Conservation (phyloP, 192 early-diverging fungal genomes). For the Allomyces javanicus region DNA sequence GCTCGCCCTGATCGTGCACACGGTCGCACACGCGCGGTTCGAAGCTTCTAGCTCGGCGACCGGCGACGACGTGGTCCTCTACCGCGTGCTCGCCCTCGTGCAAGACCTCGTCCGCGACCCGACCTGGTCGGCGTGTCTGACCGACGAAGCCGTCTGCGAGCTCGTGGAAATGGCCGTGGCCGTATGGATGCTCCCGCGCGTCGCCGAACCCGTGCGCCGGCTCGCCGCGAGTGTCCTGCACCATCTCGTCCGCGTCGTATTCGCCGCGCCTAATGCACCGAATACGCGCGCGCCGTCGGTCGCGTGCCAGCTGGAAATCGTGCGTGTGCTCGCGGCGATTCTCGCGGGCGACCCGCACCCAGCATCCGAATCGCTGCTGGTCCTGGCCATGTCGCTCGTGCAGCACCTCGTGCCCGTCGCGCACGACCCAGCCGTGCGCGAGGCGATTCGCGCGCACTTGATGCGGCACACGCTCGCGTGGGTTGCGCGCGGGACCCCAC, state of each 20-base stretch:
- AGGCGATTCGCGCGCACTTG: background rate
- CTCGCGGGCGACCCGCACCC: background rate
- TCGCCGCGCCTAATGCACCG: no score
- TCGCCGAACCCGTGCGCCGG: background rate
- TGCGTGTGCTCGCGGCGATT: background rate
- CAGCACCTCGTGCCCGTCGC: background rate
- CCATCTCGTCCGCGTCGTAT: no score
- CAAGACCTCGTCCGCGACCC: constrained; percentile 44
- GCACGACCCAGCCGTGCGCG: background rate
- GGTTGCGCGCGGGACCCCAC: no score
- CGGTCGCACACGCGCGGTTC: constrained; percentile 90
- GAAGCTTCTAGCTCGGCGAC: constrained; percentile 81
- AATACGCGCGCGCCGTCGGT: no score
- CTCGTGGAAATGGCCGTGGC: constrained; percentile 94
- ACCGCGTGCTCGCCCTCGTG: constrained; percentile 69
- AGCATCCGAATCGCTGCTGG: background rate
- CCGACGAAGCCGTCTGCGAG: constrained; percentile 85
- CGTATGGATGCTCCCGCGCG: constrained; percentile 36
- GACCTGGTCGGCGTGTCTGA: constrained; percentile 46
- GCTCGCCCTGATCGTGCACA: constrained; percentile 52
- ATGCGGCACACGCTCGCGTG: background rate
- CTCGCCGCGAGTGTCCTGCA: no score
- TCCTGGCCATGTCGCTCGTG: background rate
- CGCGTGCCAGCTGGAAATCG: background rate
- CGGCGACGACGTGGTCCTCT: constrained; percentile 73